Evolutionary conservation across 345 rosid species (phyloP), one percentile per base, ranked within the genome.

Genomic region (Eutrema japonicum): DNA sequence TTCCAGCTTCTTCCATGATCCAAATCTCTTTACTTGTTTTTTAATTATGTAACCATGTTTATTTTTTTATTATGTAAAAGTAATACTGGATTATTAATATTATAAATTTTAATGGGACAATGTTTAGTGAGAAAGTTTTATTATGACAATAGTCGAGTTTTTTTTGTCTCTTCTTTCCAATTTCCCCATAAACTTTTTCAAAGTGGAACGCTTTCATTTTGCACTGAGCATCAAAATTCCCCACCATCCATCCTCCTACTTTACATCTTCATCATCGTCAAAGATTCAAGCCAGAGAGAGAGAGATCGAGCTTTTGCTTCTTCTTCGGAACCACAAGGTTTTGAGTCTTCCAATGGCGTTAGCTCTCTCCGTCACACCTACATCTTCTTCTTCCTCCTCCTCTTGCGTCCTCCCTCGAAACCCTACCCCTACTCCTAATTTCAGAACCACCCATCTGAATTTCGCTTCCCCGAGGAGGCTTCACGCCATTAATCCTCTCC

Each of bases 1-100:
- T 73, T 94, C 96, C 16, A 94, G 80, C 51, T 83, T 90, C 84
- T 83, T 89, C 75, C 98, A 96, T 94, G 45, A 60, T 58, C 54
- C 68, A 75, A 84, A n/a, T n/a, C n/a, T n/a, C n/a, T n/a, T n/a
- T n/a, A n/a, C n/a, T n/a, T n/a, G n/a, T n/a, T n/a, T n/a, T n/a
- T n/a, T n/a, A n/a, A n/a, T n/a, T n/a, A n/a, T n/a, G n/a, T n/a
- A n/a, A n/a, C n/a, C n/a, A n/a, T n/a, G n/a, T n/a, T n/a, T n/a
- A n/a, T n/a, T n/a, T n/a, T n/a, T n/a, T n/a, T n/a, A n/a, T n/a
- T n/a, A n/a, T n/a, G n/a, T n/a, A n/a, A n/a, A n/a, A n/a, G n/a
- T n/a, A n/a, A n/a, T n/a, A n/a, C n/a, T n/a, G n/a, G n/a, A n/a
- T n/a, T n/a, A n/a, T n/a, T n/a, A n/a, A n/a, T n/a, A n/a, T n/a